Percentiles rank a stretch among this genome's conserved stretches.
phyloP scores from a whole-genome alignment of 2,329 filamentous ascomycete species.

The Emmonsia crescens region DNA sequence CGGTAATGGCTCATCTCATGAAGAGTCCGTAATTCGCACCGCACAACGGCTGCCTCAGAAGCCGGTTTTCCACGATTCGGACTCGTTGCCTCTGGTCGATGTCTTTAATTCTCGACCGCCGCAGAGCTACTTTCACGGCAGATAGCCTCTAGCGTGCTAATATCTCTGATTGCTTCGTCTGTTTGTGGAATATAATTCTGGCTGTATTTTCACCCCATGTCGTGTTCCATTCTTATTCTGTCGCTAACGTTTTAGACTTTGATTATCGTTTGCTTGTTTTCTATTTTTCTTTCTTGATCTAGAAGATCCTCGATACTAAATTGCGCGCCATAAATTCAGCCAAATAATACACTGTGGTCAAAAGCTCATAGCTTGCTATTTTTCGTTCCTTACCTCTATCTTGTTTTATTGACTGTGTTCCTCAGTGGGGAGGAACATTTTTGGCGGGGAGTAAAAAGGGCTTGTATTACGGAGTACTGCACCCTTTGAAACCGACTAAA shows the following conservation, averaged over 20 bases:
- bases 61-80: background rate
- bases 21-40: background rate
- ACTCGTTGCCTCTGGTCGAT: slow-evolving; percentile 1
- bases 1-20: background rate
- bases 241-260: background rate
- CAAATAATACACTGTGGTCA: background rate
- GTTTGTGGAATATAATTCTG: background rate
- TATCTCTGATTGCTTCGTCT: background rate
- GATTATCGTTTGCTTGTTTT: background rate
- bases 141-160: background rate
- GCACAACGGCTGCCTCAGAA: background rate
- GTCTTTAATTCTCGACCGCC: background rate
- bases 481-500: too few species aligned
- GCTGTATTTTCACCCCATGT: background rate
- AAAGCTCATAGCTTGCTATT: background rate
- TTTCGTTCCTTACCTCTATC: background rate
- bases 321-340: background rate
- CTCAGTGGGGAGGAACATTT: background rate
- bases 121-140: background rate
- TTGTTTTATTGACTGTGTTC: background rate
- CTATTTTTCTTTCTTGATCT: background rate
- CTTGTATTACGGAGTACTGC: background rate
- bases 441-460: background rate
- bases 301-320: background rate
- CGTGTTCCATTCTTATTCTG: background rate